These are phyloP conservation scores for Entamoeba histolytica DNA, from an alignment of 208 protist species.

Conservation along the genomic window DNA sequence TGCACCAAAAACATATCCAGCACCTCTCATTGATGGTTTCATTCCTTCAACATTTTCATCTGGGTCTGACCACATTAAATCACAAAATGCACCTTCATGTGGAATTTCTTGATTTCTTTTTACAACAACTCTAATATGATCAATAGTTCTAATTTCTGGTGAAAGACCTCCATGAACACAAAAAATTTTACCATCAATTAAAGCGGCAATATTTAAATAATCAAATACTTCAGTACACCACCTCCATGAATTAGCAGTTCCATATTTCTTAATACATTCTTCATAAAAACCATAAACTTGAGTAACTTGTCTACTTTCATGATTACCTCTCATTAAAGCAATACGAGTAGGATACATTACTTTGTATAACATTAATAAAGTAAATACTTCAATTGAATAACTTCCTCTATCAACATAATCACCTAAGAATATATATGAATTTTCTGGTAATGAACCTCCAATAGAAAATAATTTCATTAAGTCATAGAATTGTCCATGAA, in stretches of 20 bases:
- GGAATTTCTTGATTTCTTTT: slow-evolving; percentile 63
- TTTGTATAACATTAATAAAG: slow-evolving; percentile 31
- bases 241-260: slow-evolving; percentile 72
- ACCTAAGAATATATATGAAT: slow-evolving; percentile 70
- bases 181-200: slow-evolving; percentile 84
- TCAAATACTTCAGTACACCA: slow-evolving; percentile 84
- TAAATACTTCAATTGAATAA: slow-evolving; percentile 14
- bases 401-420: slow-evolving; percentile 22
- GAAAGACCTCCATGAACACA: slow-evolving; percentile 75
- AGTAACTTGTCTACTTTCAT: slow-evolving; percentile 85
- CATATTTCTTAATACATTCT: slow-evolving; percentile 87
- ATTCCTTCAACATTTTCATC: slow-evolving; percentile 40
- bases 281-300: slow-evolving; percentile 97
- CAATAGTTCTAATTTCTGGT: slow-evolving; percentile 62
- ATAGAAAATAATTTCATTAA: slow-evolving; percentile 82
- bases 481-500: slow-evolving; percentile 72
- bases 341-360: slow-evolving; percentile 75
- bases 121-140: slow-evolving; percentile 53
- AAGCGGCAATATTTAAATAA: slow-evolving; percentile 77
- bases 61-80: slow-evolving; percentile 94
- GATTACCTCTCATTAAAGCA: slow-evolving; percentile 82
- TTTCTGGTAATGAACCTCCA: slow-evolving; percentile 69
- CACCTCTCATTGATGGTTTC: slow-evolving; percentile 22
- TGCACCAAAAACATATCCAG: slow-evolving; percentile 28
- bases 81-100: slow-evolving; percentile 91